Base-by-base conservation (phyloP, 176 grass and related monocot species). In the Neostapfia colusana region DNA sequence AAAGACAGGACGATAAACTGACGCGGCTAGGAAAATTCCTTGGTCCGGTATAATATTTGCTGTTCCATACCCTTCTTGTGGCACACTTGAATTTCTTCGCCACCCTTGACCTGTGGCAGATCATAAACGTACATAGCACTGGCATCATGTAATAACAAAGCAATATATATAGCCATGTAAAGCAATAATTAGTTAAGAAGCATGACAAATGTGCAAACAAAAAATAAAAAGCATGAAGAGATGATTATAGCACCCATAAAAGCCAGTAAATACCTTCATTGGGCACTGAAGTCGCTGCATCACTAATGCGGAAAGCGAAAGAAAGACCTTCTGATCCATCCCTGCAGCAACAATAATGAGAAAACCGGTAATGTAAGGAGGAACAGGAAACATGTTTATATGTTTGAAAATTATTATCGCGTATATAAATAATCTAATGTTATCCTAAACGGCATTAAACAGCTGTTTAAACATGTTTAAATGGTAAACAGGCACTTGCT, bases 261-360 rank as follows among this genome's bases (percentile, higher is more conserved):
- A 54, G 37, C 8, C 8, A 10, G 42, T 39, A 21, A 14, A 77
- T 86, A 82, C 93, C 90, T 85, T 90, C 87, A 41, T 79, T 97
- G 65, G 85, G 79, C 65, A 72, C 75, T 39, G 93, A 83, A 61
- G 70, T 76, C 63, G 95, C 82, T 85, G 89, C 81, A 89, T 98
- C 91, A 50, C 87, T 98, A 82, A 98, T 87, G 55, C 95, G 95
- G 72, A 98, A 98, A 82, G 95, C 95, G 39, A 98, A 98, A 50
- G 95, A 98, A 90, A 98, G 89, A 44, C 95, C 89, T 76, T 98
- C 95, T 35, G 91, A 98, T 92, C 95, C 95, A 95, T 98, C 89
- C 79, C 95, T 98, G 77, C 63, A 73, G 74, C 35, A 31, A 77
- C 54, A 69, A 69, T 18, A 69, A 70, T 81, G 50, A 51, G 37